These are phyloP conservation scores for Stygiomarasmius scandens DNA, from an alignment of 1,284 basidiomycete species.

Conservation along the genomic window DNA sequence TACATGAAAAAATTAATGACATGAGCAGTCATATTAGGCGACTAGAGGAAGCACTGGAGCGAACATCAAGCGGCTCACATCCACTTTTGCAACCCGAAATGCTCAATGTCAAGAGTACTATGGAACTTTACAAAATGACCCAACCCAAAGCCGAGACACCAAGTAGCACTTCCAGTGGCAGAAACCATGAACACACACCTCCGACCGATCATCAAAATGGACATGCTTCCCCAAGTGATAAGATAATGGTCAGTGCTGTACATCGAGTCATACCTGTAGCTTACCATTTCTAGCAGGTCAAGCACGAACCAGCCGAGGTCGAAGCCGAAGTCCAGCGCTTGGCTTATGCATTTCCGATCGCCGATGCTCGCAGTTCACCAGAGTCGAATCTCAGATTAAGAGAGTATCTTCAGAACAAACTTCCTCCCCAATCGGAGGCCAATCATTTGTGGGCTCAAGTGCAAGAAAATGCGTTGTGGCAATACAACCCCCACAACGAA, in stretches of 20 bases:
- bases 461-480: conserved; percentile 52
- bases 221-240: background rate
- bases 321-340: conserved; percentile 41
- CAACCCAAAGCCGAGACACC: conserved; percentile 29
- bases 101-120: conserved; percentile 63
- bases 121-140: conserved; percentile 57
- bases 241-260: background rate
- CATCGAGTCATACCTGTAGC: background rate
- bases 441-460: conserved; percentile 49
- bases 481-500: conserved; percentile 58
- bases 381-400: conserved; percentile 41
- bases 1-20: conserved; percentile 71
- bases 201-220: background rate
- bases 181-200: background rate
- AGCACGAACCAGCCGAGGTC: conserved; percentile 23
- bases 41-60: conserved; percentile 64
- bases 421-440: conserved; percentile 40
- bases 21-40: conserved; percentile 69
- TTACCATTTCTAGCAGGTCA: conserved; percentile 2
- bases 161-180: background rate
- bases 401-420: conserved; percentile 38
- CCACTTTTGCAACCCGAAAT: conserved; percentile 62
- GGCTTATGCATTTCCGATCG: conserved; percentile 43
- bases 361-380: conserved; percentile 34
- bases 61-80: conserved; percentile 38